A percentile compares a stretch with the other conserved stretches of the same genome.
phyloP scores from a whole-genome alignment of 1,139 yeast genomes.

The Williopsis jadinii region DNA sequence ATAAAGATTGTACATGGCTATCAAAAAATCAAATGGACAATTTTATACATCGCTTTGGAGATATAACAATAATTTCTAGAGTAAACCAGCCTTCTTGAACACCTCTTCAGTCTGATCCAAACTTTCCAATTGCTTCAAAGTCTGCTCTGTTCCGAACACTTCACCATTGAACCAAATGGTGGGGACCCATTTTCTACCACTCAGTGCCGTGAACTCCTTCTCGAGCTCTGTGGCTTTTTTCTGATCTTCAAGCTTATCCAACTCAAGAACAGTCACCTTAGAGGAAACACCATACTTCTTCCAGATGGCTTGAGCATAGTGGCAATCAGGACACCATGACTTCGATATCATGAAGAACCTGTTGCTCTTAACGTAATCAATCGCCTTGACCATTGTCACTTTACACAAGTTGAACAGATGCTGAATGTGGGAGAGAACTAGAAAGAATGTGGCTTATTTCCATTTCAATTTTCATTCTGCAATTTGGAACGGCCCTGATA shows the following conservation, averaged over 20 bases:
- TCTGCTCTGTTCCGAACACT: constrained; percentile 51
- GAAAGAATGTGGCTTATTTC: background rate
- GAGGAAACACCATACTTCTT: constrained; percentile 40
- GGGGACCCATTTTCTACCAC: constrained; percentile 69
- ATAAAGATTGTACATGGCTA: background rate
- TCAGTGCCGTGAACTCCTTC: constrained; percentile 49
- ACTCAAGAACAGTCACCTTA: constrained; percentile 49
- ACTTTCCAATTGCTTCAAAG: constrained; percentile 39
- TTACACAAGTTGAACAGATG: background rate
- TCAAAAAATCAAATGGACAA: constrained; percentile 1
- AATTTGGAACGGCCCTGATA: background rate
- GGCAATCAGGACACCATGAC: constrained; percentile 77
- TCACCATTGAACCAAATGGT: constrained; percentile 61
- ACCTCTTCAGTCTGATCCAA: constrained; percentile 35
- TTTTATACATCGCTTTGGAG: no score
- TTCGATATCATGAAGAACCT: constrained; percentile 54
- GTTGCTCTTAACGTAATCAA: constrained; percentile 35
- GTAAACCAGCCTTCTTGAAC: constrained; percentile 36
- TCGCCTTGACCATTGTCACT: background rate
- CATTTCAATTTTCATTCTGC: background rate
- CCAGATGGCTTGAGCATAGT: constrained; percentile 51
- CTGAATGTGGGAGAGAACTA: no score
- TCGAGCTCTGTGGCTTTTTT: constrained; percentile 50
- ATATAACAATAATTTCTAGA: background rate
- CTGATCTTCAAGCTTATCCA: constrained; percentile 45